Evolutionary conservation across 176 grass and related monocot species (phyloP).

Genomic region (Calamus simplicifolius): DNA sequence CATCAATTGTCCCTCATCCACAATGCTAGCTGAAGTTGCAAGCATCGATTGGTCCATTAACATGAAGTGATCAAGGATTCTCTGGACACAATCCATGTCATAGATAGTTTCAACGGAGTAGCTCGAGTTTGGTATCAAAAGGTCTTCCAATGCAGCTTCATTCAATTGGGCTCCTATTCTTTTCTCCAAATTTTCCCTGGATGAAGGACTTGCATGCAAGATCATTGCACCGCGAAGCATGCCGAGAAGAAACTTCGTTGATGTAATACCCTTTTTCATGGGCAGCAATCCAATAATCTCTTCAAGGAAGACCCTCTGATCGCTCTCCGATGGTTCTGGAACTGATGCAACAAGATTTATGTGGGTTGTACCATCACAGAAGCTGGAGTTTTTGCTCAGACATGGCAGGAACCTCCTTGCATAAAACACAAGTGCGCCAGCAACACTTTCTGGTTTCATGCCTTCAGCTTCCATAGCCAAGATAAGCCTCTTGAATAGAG

Average conservation of each 20-base stretch:
- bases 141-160: conserved; percentile 65
- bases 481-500: conserved; percentile 78
- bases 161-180: conserved; percentile 73
- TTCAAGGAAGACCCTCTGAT: conserved; percentile 84
- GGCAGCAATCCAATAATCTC: conserved; percentile 85
- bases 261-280: conserved; percentile 54
- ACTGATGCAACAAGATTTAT: conserved; percentile 33
- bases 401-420: conserved; percentile 46
- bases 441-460: conserved; percentile 55
- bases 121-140: conserved; percentile 66
- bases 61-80: conserved; percentile 90
- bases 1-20: conserved; percentile 31
- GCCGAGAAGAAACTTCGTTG: conserved; percentile 65
- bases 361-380: conserved; percentile 35
- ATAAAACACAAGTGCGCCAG: conserved; percentile 56
- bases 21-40: conserved; percentile 31
- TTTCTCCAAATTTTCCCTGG: conserved; percentile 67
- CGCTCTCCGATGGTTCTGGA: conserved; percentile 38
- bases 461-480: conserved; percentile 54
- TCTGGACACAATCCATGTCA: conserved; percentile 78
- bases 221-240: conserved; percentile 74
- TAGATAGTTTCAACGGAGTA: conserved; percentile 67
- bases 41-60: conserved; percentile 31
- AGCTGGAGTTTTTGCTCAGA: conserved; percentile 51
- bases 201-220: conserved; percentile 56